Evolutionary conservation across 805 yeast genomes (phyloP).

Genomic region (Saccharomycopsis synnaedendra): DNA sequence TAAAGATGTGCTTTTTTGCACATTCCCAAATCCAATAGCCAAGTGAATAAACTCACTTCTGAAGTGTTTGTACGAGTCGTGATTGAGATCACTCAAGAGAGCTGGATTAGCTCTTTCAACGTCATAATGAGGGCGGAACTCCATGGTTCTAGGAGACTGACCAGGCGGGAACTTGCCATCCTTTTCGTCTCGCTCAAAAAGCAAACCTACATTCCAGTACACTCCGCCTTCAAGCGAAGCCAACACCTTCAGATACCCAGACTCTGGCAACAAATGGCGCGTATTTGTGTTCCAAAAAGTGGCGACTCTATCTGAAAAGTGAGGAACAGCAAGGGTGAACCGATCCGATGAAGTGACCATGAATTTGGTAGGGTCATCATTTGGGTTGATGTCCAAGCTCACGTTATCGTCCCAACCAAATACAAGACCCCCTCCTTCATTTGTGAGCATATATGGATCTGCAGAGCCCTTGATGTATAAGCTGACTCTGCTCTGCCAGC

Average conservation of each 20-base stretch:
- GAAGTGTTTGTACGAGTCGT: slow-evolving; percentile 52
- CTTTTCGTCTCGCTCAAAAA: slow-evolving; percentile 51
- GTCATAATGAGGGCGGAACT: slow-evolving; percentile 53
- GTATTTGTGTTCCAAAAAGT: not conserved
- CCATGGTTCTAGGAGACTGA: slow-evolving; percentile 30
- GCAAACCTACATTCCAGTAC: slow-evolving; percentile 65
- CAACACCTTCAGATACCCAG: slow-evolving; percentile 28
- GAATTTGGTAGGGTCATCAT: slow-evolving; percentile 36
- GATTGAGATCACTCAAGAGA: slow-evolving; percentile 29
- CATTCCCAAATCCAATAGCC: slow-evolving; percentile 29
- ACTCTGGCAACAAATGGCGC: too few species aligned
- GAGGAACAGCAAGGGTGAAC: slow-evolving; percentile 47
- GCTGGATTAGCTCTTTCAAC: slow-evolving; percentile 49
- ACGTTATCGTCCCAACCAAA: slow-evolving; percentile 55
- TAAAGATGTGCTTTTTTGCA: slow-evolving; percentile 16
- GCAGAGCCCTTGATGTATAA: slow-evolving; percentile 51
- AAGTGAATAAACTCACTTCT: slow-evolving; percentile 55
- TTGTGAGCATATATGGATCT: slow-evolving; percentile 47
- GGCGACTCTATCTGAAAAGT: slow-evolving; percentile 20
- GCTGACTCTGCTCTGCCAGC: slow-evolving; percentile 35
- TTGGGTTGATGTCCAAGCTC: slow-evolving; percentile 37
- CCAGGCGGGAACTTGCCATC: slow-evolving; percentile 21
- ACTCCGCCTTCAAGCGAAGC: slow-evolving; percentile 60
- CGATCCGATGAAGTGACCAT: slow-evolving; percentile 42
- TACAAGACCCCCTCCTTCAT: slow-evolving; percentile 50